phyloP scores from a whole-genome alignment of 805 yeast genomes.

The Kodamaea fukazawae region DNA sequence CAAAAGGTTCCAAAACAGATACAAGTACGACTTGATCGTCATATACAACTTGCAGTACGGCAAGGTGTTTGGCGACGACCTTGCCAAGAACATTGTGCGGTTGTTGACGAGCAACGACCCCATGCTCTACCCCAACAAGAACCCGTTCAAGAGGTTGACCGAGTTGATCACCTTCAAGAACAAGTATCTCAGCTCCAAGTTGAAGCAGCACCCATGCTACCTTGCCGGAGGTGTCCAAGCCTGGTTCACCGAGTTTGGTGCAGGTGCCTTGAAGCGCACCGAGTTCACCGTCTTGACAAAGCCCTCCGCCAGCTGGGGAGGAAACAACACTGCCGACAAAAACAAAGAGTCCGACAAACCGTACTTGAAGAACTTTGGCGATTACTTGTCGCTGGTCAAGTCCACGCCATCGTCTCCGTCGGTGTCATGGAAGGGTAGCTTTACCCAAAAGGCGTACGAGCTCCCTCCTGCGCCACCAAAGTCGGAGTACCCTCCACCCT shows the following conservation, averaged over 20 bases:
- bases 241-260: slow-evolving; percentile 35
- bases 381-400: slow-evolving; percentile 26
- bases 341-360: slow-evolving; percentile 9
- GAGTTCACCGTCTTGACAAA: slow-evolving; percentile 12
- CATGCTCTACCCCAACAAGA: slow-evolving; percentile 44
- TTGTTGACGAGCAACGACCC: slow-evolving; percentile 33
- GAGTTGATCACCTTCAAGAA: slow-evolving; percentile 30
- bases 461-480: no score
- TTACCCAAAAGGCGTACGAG: no score
- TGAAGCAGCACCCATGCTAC: slow-evolving; percentile 31
- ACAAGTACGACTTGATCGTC: slow-evolving; percentile 59
- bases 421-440: no score
- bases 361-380: slow-evolving; percentile 31
- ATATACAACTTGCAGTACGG: slow-evolving; percentile 55
- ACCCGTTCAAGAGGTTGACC: slow-evolving; percentile 55
- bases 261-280: slow-evolving; percentile 18
- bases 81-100: slow-evolving; percentile 35
- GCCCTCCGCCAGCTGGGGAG: slow-evolving; percentile 19
- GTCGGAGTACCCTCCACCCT: slow-evolving; percentile 1
- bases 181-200: slow-evolving; percentile 32
- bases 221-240: slow-evolving; percentile 36
- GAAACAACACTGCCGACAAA: not conserved
- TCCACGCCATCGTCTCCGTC: slow-evolving; percentile 13
- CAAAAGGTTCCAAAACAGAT: slow-evolving; percentile 50
- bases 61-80: slow-evolving; percentile 18